Percentiles rank a stretch among this genome's conserved stretches.
Evolutionary conservation across 139 green algal species (phyloP).

Genomic region (Tetradesmus obliquus): DNA sequence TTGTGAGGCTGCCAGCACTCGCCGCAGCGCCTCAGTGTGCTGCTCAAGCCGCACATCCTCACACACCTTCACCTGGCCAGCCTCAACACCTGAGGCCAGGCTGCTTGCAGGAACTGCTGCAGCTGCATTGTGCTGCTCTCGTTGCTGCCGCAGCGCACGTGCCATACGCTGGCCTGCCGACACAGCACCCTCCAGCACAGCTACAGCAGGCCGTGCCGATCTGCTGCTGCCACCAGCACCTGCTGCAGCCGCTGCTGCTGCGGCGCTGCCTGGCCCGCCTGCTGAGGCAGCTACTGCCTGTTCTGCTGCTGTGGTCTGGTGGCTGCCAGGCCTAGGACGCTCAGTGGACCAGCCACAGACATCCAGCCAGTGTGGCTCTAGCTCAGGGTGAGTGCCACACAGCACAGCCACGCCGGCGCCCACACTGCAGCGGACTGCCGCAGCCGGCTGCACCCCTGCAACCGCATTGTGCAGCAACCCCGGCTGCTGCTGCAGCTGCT

Average conservation of each 20-base stretch:
- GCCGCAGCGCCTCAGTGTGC: background rate
- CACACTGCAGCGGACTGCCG: conserved; percentile 50
- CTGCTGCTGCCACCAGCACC: background rate
- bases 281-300: background rate
- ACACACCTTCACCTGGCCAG: background rate
- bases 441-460: background rate
- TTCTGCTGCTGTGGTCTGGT: background rate
- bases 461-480: background rate
- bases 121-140: background rate
- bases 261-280: background rate
- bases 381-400: conserved; percentile 76
- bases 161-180: too few species aligned
- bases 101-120: background rate
- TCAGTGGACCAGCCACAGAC: background rate
- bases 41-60: background rate
- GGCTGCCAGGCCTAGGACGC: background rate
- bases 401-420: conserved; percentile 62
- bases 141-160: background rate
- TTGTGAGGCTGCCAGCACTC: background rate
- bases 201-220: background rate
- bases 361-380: conserved; percentile 55
- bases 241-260: background rate
- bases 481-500: background rate
- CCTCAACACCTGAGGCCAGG: background rate
- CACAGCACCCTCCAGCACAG: background rate